These are phyloP conservation scores for Fusarium succisae DNA, from an alignment of 2,329 filamentous ascomycete genomes.

Conservation along the genomic window DNA sequence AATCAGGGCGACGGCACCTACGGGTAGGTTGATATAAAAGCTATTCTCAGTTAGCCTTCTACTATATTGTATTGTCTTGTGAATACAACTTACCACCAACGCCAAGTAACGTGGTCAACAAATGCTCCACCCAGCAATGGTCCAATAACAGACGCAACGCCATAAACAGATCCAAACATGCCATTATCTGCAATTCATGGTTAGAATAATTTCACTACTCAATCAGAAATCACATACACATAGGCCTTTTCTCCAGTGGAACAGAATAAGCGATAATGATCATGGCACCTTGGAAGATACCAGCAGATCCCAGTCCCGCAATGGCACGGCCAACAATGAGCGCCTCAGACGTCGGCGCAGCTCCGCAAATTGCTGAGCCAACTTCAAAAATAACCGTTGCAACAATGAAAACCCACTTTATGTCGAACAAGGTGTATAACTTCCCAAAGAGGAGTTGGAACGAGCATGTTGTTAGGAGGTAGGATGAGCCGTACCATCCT, in stretches of 20 bases:
- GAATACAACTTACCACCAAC: background rate
- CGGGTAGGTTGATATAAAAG: background rate
- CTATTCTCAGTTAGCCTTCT: background rate
- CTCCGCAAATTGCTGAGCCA: background rate
- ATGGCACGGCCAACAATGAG: background rate
- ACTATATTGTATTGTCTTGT: background rate
- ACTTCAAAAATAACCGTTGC: background rate
- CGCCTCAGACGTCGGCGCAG: background rate
- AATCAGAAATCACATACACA: background rate
- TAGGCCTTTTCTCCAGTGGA: background rate
- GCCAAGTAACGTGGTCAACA: background rate
- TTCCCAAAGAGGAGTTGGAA: background rate
- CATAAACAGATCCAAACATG: background rate
- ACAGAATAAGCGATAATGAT: background rate
- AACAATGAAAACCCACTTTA: background rate
- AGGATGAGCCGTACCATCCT: conserved; percentile 4
- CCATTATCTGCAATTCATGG: background rate
- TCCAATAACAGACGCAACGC: background rate
- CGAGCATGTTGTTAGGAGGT: conserved; percentile 1
- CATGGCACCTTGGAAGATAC: background rate
- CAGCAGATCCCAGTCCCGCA: background rate
- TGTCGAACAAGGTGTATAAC: background rate
- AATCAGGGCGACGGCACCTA: background rate
- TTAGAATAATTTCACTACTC: background rate
- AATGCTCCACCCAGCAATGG: background rate